Conservation (phyloP, 2,329 filamentous ascomycete genomes). For the Diplodia corticola region DNA sequence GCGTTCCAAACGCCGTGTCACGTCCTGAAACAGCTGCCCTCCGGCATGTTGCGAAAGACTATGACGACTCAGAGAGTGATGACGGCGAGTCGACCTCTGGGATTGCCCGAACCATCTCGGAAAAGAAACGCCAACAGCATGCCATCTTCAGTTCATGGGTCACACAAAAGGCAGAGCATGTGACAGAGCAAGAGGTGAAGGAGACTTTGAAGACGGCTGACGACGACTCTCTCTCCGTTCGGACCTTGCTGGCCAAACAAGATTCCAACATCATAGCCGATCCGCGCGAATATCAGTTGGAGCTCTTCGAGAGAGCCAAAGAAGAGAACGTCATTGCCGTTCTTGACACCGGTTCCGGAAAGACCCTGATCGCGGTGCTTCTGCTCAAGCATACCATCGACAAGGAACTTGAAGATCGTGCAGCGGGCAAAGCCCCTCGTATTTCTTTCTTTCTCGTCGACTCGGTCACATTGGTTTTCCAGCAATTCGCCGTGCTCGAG, state of each 20-base stretch:
- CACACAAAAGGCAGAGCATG: constrained; percentile 44
- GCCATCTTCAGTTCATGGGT: constrained; percentile 46
- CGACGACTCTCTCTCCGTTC: constrained; percentile 54
- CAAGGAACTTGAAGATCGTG: constrained; percentile 71
- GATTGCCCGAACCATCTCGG: constrained; percentile 32
- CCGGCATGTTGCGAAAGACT: constrained; percentile 4
- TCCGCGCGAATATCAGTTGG: constrained; percentile 86
- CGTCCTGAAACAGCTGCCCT: background rate
- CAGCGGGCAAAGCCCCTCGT: constrained; percentile 58
- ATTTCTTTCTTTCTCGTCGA: constrained; percentile 88
- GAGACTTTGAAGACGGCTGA: constrained; percentile 31
- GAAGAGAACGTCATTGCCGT: constrained; percentile 86
- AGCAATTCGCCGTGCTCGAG: constrained; percentile 80
- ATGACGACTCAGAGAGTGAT: constrained; percentile 32
- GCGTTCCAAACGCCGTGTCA: too few relatives aligned
- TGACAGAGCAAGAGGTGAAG: constrained; percentile 44
- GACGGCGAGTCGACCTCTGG: constrained; percentile 25
- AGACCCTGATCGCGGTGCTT: constrained; percentile 92
- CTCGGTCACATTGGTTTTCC: constrained; percentile 85
- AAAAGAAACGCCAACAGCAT: constrained; percentile 46
- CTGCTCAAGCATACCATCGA: constrained; percentile 76
- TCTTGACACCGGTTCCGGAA: constrained; percentile 91
- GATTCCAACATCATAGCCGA: constrained; percentile 65
- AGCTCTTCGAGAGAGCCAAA: constrained; percentile 87
- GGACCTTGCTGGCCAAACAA: constrained; percentile 55